A percentile compares a stretch with the other conserved stretches of the same genome.
Conservation (phyloP, 768 basidiomycete species). For the Termitomyces sp. region DNA sequence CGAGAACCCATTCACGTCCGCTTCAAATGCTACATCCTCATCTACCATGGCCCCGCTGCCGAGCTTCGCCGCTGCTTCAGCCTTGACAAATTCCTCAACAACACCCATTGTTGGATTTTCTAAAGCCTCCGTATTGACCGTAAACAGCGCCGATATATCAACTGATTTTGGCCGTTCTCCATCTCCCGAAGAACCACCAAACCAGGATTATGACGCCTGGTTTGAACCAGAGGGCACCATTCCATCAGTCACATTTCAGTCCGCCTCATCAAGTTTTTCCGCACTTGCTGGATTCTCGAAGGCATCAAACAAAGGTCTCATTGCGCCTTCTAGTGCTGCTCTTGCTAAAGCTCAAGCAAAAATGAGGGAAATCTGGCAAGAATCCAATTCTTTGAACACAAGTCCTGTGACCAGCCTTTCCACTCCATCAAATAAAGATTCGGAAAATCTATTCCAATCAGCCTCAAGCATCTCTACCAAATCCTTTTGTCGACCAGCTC, state of each 20-base stretch:
- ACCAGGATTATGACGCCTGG: slow-evolving; percentile 43
- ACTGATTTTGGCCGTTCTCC: slow-evolving; percentile 24
- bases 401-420: not conserved
- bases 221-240: slow-evolving; percentile 32
- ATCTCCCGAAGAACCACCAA: slow-evolving; percentile 33
- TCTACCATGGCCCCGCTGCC: slow-evolving; percentile 8
- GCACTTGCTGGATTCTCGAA: slow-evolving; percentile 22
- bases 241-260: slow-evolving; percentile 28
- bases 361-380: slow-evolving; percentile 41
- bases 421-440: slow-evolving; percentile 7
- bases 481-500: slow-evolving; percentile 26
- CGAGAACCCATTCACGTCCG: slow-evolving; percentile 35
- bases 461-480: slow-evolving; percentile 15
- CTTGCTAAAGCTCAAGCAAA: slow-evolving; percentile 49
- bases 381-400: slow-evolving; percentile 21
- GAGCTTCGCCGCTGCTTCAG: slow-evolving; percentile 11
- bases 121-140: slow-evolving; percentile 21
- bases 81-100: slow-evolving; percentile 1
- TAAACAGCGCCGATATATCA: slow-evolving; percentile 4
- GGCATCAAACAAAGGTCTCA: slow-evolving; percentile 29
- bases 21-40: not conserved
- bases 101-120: slow-evolving; percentile 16
- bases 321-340: slow-evolving; percentile 49
- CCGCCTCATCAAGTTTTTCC: slow-evolving; percentile 21
- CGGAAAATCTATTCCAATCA: slow-evolving; percentile 23